Evolutionary conservation across 192 early-diverging fungal species (phyloP).

Genomic region (Coemansia sp.): DNA sequence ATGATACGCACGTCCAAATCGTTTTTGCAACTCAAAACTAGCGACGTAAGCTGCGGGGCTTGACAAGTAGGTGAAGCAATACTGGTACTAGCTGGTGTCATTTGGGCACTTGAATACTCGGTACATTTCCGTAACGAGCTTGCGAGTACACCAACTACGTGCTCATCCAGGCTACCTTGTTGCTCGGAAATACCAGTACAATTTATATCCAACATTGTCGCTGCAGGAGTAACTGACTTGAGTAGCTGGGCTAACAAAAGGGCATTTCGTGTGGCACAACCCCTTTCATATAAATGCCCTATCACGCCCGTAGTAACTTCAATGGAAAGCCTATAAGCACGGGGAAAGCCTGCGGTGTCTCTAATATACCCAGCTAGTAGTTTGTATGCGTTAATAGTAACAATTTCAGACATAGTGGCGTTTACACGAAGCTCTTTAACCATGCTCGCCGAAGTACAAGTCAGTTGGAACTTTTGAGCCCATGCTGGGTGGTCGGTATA

Average conservation of each 20-base stretch:
- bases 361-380: background rate
- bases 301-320: background rate
- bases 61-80: background rate
- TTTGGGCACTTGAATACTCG: background rate
- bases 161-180: background rate
- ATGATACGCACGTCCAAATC: background rate
- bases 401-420: background rate
- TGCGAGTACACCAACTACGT: background rate
- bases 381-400: background rate
- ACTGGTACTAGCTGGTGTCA: background rate
- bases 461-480: background rate
- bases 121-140: background rate
- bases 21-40: background rate
- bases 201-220: background rate
- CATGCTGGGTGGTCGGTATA: background rate
- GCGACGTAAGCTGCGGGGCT: background rate
- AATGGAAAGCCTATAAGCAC: background rate
- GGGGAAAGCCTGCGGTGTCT: background rate
- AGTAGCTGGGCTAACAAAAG: background rate
- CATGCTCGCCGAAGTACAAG: too few species aligned
- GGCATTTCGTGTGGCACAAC: background rate
- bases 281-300: background rate
- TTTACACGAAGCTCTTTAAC: background rate
- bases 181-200: background rate
- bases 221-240: background rate